A percentile compares a stretch with the other conserved stretches of the same genome.
Conservation (phyloP, 2,329 filamentous ascomycete species). For the Fusarium oligoseptatum region DNA sequence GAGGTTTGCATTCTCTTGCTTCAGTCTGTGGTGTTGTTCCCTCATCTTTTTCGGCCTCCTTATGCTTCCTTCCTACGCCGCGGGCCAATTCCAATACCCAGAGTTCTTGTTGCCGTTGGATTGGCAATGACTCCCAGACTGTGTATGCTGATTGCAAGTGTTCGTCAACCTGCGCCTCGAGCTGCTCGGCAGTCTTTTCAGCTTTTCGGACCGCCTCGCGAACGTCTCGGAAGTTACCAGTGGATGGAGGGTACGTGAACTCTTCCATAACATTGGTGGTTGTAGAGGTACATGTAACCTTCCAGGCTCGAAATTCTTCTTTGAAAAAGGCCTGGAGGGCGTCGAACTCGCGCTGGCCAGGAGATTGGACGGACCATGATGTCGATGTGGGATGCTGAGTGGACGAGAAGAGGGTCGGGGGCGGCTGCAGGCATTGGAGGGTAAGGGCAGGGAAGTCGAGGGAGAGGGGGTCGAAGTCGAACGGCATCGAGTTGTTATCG, state of each 20-base stretch:
- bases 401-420: conserved; percentile 84
- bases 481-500: conserved; percentile 68
- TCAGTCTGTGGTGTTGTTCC: conserved; percentile 62
- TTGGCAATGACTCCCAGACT: conserved; percentile 78
- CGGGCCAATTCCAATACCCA: conserved; percentile 74
- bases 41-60: conserved; percentile 66
- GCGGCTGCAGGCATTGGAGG: conserved; percentile 83
- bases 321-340: conserved; percentile 77
- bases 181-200: conserved; percentile 65
- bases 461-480: conserved; percentile 86
- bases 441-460: conserved; percentile 90
- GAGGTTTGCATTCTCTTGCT: conserved; percentile 70
- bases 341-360: conserved; percentile 79
- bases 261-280: conserved; percentile 66
- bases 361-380: conserved; percentile 86
- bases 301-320: conserved; percentile 77
- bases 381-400: conserved; percentile 82
- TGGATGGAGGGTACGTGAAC: conserved; percentile 61
- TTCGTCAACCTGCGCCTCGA: conserved; percentile 77
- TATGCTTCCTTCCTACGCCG: conserved; percentile 69
- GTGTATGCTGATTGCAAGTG: conserved; percentile 84
- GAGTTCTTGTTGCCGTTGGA: conserved; percentile 68
- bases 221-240: conserved; percentile 56
- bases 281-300: conserved; percentile 63
- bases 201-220: conserved; percentile 63